Base-by-base conservation (phyloP, 2,329 filamentous ascomycete species). In the Clonostachys rhizophaga region DNA sequence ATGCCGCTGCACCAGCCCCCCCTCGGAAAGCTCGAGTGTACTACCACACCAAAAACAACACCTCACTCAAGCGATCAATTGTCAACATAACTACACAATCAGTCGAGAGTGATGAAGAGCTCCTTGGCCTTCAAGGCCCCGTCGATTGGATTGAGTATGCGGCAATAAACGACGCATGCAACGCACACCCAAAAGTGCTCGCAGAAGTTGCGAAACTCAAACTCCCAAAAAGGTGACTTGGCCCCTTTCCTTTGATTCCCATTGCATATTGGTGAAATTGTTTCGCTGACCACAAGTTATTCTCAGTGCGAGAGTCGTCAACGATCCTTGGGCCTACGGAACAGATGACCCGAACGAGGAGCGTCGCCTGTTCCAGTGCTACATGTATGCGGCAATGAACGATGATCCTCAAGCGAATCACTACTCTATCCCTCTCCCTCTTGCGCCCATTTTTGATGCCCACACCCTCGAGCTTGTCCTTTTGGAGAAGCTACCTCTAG, bases 181-280 rank as follows among this genome's bases (percentile, higher is more conserved):
- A 18, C 20, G 16, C 18, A 1, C 46, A 54, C 11, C 52, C 52
- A 3, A 48, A 44, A 10, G 50, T 54, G 30, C 24, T 44, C 14
- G 52, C 52, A 12, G 52, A 54, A 36, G 41, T 54, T 39, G 45
- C 48, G 24, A 54, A 54, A 18, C 35, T 54, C 6, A 54, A 54
- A 24, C 46, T 54, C 9, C 52, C 52, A 7, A 10, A 30, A 9
- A 30, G 9, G 24, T 30, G 24, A 30, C 8, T 30, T 30, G 24
- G 24, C 8, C 8, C 24, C 24, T 30, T 30, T 3, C 24, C 24
- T 4, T 5, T 30, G 24, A 9, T 30, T 30, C 24, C 24, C 24
- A 30, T 30, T 30, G 24, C 24, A 30, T 8, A 9, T 30, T 7
- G 24, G 5, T 9, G 24, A 9, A 30, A 30, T 7, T 30, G 24